These are phyloP conservation scores for Obelidium mucronatum DNA, from an alignment of 192 early-diverging fungal genomes.

Conservation along the genomic window DNA sequence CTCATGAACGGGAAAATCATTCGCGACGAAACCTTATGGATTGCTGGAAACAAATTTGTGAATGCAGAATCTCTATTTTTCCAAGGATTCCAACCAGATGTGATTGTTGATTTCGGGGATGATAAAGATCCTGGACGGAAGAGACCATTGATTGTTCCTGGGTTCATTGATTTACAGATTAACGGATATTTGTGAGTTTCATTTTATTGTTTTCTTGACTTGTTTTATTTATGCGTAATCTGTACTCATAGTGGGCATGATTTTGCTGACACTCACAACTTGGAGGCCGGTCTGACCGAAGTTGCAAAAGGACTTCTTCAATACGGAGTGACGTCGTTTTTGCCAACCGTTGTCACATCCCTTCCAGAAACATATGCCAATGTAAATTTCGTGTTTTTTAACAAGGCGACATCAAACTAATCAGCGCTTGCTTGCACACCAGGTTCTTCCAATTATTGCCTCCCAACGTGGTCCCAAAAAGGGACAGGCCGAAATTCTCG, in stretches of 20 bases:
- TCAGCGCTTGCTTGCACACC: too few species aligned
- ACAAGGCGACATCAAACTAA: neutral
- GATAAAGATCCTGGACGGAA: neutral
- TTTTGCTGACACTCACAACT: slow-evolving; percentile 54
- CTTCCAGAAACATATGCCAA: slow-evolving; percentile 11
- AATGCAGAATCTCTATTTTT: slow-evolving; percentile 6
- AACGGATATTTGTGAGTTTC: slow-evolving; percentile 74
- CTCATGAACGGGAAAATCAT: slow-evolving; percentile 76
- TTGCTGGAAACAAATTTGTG: slow-evolving; percentile 74
- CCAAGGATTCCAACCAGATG: slow-evolving; percentile 1
- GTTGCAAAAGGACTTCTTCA: slow-evolving; percentile 77
- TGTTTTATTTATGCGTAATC: too few species aligned
- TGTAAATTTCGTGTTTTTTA: neutral
- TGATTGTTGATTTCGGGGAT: slow-evolving; percentile 20
- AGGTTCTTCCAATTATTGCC: slow-evolving; percentile 18
- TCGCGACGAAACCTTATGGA: slow-evolving; percentile 73
- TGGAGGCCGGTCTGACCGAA: slow-evolving; percentile 67
- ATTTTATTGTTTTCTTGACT: slow-evolving; percentile 41
- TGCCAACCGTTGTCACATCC: slow-evolving; percentile 83
- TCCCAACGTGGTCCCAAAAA: neutral
- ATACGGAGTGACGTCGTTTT: slow-evolving; percentile 81
- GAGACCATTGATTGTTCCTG: slow-evolving; percentile 68
- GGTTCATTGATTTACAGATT: slow-evolving; percentile 83
- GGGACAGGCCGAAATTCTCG: slow-evolving; percentile 14
- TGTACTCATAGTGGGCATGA: slow-evolving; percentile 6